Evolutionary conservation across 257 asterid species (phyloP), one percentile per base, ranked within the genome.

Genomic region (Capsicum rhomboideum): DNA sequence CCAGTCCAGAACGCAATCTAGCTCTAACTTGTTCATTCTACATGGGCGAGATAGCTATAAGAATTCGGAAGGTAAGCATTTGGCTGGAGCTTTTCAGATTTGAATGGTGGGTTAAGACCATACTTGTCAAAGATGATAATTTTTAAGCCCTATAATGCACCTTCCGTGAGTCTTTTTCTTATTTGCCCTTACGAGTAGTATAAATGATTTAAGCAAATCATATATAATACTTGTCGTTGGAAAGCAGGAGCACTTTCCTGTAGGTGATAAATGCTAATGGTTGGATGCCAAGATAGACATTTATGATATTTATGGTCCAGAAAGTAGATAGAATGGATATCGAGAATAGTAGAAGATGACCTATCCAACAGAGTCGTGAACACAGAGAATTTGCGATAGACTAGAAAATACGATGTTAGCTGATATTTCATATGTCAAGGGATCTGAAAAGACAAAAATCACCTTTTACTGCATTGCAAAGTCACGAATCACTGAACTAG

Each of bases 31-130:
- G 97, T 90, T 93, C 99, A 31, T 97, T 90, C 87, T 91, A 91
- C 87, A 90, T 95, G 95, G 99, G 99, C 17, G 99, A 97, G 86
- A 89, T 93, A 85, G 94, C 98, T 83, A 91, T 95, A 96, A 91
- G 98, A 86, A 91, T 97, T 89, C 88, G 86, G 87, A 93, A 95
- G 98, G 98, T 93, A 89, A 79, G 88, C 61, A 78, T 28, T 75
- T 75, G 80, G 23, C 16, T 26, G 44, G 80, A 49, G 80, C 37
- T 50, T 9, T 46, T 46, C 23, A 23, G 80, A 23, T 75, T 26
- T 75, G 80, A 14, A 23, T 49, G 59, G 14, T 46, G 80, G 59
- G 59, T 75, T 75, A 23, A 75, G 61, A 23, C 26, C 61, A 72
- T 75, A 23, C 23, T 75, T 23, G 59, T 75, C 61, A 75, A 75